Conservation (phyloP, 495 filamentous ascomycete genomes). For the Trichoderma gamsii region DNA sequence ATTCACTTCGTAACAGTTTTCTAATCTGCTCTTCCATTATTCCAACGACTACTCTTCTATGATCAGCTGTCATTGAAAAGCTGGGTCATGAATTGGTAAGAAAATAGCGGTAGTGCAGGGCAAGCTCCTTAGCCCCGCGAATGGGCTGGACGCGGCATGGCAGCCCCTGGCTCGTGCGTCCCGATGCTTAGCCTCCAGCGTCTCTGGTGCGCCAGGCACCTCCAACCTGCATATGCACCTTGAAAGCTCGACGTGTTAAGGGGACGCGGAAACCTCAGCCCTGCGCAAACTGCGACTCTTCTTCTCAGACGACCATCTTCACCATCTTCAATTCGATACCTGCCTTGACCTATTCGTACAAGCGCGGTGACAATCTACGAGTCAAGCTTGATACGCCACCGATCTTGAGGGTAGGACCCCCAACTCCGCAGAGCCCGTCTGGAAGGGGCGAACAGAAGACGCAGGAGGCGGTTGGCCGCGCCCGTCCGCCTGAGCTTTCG, state of each 20-base stretch:
- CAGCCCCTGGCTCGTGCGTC: slow-evolving; percentile 4
- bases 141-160: neutral
- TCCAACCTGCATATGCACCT: neutral
- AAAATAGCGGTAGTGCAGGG: neutral
- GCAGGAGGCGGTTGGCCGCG: neutral
- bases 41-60: neutral
- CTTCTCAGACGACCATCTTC: neutral
- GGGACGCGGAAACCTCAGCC: neutral
- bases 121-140: neutral
- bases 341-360: neutral
- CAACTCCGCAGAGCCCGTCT: neutral
- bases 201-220: neutral
- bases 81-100: neutral
- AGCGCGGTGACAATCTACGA: neutral
- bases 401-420: neutral
- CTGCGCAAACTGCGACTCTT: neutral
- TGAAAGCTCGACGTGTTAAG: neutral
- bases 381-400: neutral
- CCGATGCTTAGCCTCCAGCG: neutral
- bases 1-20: too few relatives aligned
- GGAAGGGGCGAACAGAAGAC: neutral
- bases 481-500: neutral
- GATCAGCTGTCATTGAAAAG: neutral
- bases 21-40: too few relatives aligned
- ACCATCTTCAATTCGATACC: neutral